Conservation (phyloP, 1,139 yeast genomes). For the Geotrichum carabidarum region DNA sequence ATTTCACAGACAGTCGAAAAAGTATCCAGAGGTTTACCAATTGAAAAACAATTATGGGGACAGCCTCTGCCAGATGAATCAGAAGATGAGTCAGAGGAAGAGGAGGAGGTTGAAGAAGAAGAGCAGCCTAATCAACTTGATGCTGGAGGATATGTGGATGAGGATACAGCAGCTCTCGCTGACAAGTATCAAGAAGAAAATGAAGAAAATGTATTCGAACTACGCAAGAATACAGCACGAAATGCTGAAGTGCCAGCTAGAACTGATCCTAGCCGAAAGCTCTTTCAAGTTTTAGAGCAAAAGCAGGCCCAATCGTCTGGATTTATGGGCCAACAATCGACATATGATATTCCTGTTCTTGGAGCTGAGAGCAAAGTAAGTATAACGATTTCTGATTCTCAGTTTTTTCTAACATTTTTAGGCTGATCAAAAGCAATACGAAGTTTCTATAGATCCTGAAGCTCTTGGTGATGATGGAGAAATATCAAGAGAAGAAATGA, state of each 20-base stretch:
- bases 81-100: constrained; percentile 34
- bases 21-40: constrained; percentile 42
- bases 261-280: constrained; percentile 24
- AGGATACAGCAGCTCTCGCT: constrained; percentile 26
- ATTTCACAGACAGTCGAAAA: constrained; percentile 26
- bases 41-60: constrained; percentile 37
- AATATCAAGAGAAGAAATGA: constrained; percentile 11
- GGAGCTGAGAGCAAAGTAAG: constrained; percentile 1
- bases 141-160: constrained; percentile 30
- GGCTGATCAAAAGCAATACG: constrained; percentile 12
- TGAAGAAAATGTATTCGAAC: constrained; percentile 20
- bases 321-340: constrained; percentile 26
- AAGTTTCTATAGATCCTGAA: constrained; percentile 15
- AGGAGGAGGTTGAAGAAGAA: constrained; percentile 33
- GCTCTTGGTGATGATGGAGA: constrained; percentile 14
- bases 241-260: constrained; percentile 4
- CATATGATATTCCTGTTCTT: constrained; percentile 26
- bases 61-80: constrained; percentile 33
- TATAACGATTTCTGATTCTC: neutral
- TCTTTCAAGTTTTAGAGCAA: constrained; percentile 45
- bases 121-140: constrained; percentile 28
- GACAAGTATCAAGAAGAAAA: constrained; percentile 22
- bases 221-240: constrained; percentile 13
- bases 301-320: constrained; percentile 27
- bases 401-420: constrained; percentile 3